Conservation (phyloP, 2,329 filamentous ascomycete genomes). For the Gliomastix tumulicola region DNA sequence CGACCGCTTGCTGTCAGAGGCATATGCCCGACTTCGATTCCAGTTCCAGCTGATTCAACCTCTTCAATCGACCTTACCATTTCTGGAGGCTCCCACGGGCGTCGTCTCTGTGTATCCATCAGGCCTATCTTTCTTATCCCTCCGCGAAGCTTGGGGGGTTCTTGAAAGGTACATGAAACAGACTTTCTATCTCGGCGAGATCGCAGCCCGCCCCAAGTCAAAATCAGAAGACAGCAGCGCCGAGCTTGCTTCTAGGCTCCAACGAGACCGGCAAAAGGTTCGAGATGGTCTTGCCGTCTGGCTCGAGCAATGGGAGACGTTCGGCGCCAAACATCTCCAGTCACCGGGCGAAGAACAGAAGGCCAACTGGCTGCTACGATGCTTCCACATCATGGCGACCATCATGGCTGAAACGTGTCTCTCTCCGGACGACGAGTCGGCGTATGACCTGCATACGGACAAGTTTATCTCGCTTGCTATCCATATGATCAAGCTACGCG, state of each 20-base stretch:
- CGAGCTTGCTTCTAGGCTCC: no score
- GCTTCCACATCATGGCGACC: constrained; percentile 32
- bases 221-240: no score
- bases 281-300: constrained; percentile 9
- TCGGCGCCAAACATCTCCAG: no score
- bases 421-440: constrained; percentile 17
- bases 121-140: neutral
- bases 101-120: no score
- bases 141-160: neutral
- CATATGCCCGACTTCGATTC: constrained; percentile 23
- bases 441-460: constrained; percentile 25
- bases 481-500: constrained; percentile 8
- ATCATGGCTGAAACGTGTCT: constrained; percentile 33
- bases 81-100: neutral
- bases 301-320: no score
- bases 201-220: no score
- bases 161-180: neutral
- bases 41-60: constrained; percentile 14
- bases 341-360: no score
- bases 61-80: no score
- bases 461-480: constrained; percentile 23
- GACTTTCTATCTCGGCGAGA: neutral
- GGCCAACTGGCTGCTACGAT: constrained; percentile 17
- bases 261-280: constrained; percentile 3
- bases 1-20: constrained; percentile 33